A percentile compares a stretch with the other conserved stretches of the same genome.
These are phyloP conservation scores for Aspergillus versicolor DNA, from an alignment of 2,329 filamentous ascomycete genomes.

Conservation along the genomic window DNA sequence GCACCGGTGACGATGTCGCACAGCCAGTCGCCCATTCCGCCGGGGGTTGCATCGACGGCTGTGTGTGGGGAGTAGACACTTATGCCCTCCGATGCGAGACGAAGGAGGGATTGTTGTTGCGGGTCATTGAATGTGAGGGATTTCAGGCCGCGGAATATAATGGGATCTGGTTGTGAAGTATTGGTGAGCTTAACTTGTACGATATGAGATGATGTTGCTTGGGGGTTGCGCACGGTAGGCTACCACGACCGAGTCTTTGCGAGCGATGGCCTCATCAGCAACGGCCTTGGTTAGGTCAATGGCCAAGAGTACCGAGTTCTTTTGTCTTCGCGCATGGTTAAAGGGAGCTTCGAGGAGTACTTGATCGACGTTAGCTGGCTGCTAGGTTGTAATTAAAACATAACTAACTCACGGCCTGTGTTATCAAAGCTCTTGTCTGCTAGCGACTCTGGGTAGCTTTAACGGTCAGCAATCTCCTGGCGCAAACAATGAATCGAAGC, in stretches of 20 bases:
- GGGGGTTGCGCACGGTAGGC: slow-evolving; percentile 71
- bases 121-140: slow-evolving; percentile 79
- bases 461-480: neutral
- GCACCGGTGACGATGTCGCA: slow-evolving; percentile 74
- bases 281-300: slow-evolving; percentile 89
- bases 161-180: slow-evolving; percentile 65
- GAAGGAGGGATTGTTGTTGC: slow-evolving; percentile 81
- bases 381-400: neutral
- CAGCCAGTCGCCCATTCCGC: slow-evolving; percentile 91
- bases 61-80: slow-evolving; percentile 97
- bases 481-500: slow-evolving; percentile 7
- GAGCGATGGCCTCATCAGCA: slow-evolving; percentile 80
- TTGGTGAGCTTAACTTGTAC: neutral
- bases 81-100: slow-evolving; percentile 79
- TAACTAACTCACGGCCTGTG: slow-evolving; percentile 65
- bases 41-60: slow-evolving; percentile 80
- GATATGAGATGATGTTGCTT: neutral
- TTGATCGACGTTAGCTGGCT: slow-evolving; percentile 30
- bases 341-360: slow-evolving; percentile 70
- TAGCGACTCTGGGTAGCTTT: slow-evolving; percentile 81
- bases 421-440: slow-evolving; percentile 95
- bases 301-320: slow-evolving; percentile 73
- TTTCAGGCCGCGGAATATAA: slow-evolving; percentile 93
- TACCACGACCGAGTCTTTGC: slow-evolving; percentile 75
- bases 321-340: slow-evolving; percentile 54